Conservation (phyloP, 495 filamentous ascomycete species). For the Cladorrhinum samala region DNA sequence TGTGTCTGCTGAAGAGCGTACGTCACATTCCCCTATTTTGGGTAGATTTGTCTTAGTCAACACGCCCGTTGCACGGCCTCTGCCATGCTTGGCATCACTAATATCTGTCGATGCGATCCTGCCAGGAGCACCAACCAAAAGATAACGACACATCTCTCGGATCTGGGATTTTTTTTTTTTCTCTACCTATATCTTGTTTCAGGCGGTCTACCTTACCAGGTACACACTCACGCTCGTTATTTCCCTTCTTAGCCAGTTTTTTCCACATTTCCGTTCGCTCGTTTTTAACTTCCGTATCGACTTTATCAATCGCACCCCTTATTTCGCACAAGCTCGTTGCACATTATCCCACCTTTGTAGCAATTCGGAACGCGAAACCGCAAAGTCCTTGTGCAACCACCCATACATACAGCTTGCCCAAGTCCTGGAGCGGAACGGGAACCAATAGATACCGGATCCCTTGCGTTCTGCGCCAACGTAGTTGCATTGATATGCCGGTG, state of each 20-base stretch:
- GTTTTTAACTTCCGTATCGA: background rate
- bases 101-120: background rate
- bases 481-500: background rate
- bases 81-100: constrained; percentile 2
- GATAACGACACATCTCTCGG: constrained; percentile 4
- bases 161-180: background rate
- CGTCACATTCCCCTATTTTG: constrained; percentile 2
- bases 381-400: background rate
- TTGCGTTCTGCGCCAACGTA: background rate
- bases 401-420: background rate
- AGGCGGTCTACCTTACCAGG: background rate
- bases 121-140: background rate
- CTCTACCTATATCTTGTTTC: constrained; percentile 2
- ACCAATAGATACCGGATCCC: background rate
- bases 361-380: background rate
- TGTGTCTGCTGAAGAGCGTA: background rate
- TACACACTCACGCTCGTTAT: background rate
- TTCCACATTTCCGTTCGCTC: background rate
- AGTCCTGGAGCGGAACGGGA: background rate
- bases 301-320: too few relatives aligned
- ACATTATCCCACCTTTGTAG: too few relatives aligned
- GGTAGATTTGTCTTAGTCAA: constrained; percentile 5
- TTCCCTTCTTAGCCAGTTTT: background rate
- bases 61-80: background rate
- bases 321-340: too few relatives aligned